Percentiles rank a stretch among this genome's conserved stretches.
These are phyloP conservation scores for Linnemannia zychae DNA, from an alignment of 192 early-diverging fungal genomes.

Conservation along the genomic window DNA sequence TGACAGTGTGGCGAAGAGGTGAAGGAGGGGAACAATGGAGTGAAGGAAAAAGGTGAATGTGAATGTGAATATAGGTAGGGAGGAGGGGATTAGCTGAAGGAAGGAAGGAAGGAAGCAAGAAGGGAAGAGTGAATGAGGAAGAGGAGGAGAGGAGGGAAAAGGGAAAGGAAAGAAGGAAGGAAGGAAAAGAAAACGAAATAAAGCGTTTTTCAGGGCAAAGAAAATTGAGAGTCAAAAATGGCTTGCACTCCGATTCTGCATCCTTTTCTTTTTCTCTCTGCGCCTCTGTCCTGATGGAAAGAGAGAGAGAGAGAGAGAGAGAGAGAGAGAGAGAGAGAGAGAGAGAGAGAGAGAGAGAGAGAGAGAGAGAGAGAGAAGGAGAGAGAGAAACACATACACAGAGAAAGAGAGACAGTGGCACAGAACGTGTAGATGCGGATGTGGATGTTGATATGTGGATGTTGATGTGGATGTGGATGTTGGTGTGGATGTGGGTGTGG, in stretches of 20 bases:
- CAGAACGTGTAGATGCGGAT: no score
- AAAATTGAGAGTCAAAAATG: no score
- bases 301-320: not conserved
- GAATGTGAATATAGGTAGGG: slow-evolving; percentile 2
- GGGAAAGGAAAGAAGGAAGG: not conserved
- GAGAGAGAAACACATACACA: not conserved
- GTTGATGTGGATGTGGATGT: no score
- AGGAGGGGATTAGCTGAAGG: not conserved
- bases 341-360: not conserved
- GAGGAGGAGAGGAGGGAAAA: not conserved
- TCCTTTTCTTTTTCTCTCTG: not conserved
- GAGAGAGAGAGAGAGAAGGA: not conserved
- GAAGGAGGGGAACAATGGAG: not conserved
- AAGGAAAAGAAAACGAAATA: not conserved
- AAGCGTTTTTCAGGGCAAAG: not conserved
- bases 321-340: not conserved
- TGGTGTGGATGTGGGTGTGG: no score
- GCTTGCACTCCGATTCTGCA: not conserved
- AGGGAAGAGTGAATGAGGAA: not conserved
- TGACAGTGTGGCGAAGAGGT: not conserved
- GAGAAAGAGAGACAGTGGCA: no score
- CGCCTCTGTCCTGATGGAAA: not conserved
- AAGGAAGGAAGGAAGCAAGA: slow-evolving; percentile 1
- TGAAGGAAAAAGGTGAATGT: not conserved
- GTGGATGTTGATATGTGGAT: no score